These are phyloP conservation scores for Pisolithus albus DNA, from an alignment of 768 basidiomycete species.

Conservation along the genomic window DNA sequence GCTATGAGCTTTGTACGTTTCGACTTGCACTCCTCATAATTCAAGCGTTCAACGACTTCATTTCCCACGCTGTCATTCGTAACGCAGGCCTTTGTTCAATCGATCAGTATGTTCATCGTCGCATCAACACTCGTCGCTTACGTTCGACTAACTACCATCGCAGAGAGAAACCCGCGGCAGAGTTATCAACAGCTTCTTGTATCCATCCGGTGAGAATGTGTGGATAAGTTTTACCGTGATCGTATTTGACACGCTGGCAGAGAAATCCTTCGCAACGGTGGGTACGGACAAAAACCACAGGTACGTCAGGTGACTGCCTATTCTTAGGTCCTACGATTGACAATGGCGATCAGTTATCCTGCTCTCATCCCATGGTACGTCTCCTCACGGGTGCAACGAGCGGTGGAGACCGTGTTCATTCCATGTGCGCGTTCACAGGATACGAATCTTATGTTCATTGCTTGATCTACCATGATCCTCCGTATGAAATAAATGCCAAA, in stretches of 20 bases:
- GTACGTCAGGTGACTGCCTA: slow-evolving; percentile 8
- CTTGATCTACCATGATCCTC: slow-evolving; percentile 10
- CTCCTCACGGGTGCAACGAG: neutral
- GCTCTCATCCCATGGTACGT: slow-evolving; percentile 38
- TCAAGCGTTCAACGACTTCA: neutral
- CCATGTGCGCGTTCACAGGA: slow-evolving; percentile 13
- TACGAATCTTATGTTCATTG: slow-evolving; percentile 24
- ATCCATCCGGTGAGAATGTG: slow-evolving; percentile 33
- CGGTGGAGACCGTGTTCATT: neutral
- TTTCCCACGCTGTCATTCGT: neutral
- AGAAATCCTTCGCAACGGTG: slow-evolving; percentile 31
- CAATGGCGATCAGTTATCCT: slow-evolving; percentile 28
- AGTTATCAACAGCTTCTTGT: slow-evolving; percentile 46
- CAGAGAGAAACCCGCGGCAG: slow-evolving; percentile 41
- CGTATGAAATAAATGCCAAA: neutral
- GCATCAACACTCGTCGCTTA: neutral
- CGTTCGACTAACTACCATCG: slow-evolving; percentile 1
- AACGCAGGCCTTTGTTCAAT: slow-evolving; percentile 49
- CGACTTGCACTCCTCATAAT: neutral
- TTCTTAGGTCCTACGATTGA: slow-evolving; percentile 5
- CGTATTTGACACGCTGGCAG: slow-evolving; percentile 16
- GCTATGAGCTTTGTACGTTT: slow-evolving; percentile 71
- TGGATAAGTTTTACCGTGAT: neutral
- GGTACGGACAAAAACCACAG: slow-evolving; percentile 56
- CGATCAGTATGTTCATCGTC: slow-evolving; percentile 36